Evolutionary conservation across 164 flowering plant genomes (phyloP).

Genomic region (Platanus orientalis): DNA sequence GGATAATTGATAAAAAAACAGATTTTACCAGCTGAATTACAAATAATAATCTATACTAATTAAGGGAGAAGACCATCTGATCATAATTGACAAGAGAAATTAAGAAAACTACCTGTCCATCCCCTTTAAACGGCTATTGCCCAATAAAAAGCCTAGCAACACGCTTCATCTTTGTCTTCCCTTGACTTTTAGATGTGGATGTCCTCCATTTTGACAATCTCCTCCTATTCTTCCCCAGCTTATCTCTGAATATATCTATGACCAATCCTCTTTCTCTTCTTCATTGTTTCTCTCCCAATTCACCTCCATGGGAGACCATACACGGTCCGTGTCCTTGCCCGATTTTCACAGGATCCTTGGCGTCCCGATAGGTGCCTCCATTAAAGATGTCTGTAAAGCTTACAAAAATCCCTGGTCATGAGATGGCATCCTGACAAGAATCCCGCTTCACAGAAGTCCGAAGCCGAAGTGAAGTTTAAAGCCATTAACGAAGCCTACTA

Average conservation of each 20-base stretch:
- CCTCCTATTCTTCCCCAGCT: conserved; percentile 2
- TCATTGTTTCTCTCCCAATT: neutral
- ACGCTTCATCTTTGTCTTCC: conserved; percentile 10
- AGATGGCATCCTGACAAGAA: conserved; percentile 24
- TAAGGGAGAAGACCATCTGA: too few relatives aligned
- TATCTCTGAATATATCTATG: neutral
- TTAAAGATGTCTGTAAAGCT: conserved; percentile 20
- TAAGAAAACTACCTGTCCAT: conserved; percentile 8
- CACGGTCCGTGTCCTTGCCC: neutral
- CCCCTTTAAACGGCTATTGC: conserved; percentile 9
- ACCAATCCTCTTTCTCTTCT: neutral
- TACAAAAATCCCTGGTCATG: conserved; percentile 23
- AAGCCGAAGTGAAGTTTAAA: conserved; percentile 1
- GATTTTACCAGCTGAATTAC: too few relatives aligned
- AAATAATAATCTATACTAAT: too few relatives aligned
- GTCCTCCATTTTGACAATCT: conserved; percentile 8
- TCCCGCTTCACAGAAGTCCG: neutral
- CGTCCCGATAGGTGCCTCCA: conserved; percentile 13
- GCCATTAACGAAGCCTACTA: conserved; percentile 9
- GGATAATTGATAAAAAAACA: too few relatives aligned
- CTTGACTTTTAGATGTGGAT: too few relatives aligned
- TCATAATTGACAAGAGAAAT: too few relatives aligned
- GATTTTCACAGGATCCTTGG: conserved; percentile 18
- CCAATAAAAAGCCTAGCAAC: conserved; percentile 22
- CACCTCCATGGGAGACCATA: conserved; percentile 17